Conservation (phyloP, 140 eudicot species). For the Ambrosia hybrid region DNA sequence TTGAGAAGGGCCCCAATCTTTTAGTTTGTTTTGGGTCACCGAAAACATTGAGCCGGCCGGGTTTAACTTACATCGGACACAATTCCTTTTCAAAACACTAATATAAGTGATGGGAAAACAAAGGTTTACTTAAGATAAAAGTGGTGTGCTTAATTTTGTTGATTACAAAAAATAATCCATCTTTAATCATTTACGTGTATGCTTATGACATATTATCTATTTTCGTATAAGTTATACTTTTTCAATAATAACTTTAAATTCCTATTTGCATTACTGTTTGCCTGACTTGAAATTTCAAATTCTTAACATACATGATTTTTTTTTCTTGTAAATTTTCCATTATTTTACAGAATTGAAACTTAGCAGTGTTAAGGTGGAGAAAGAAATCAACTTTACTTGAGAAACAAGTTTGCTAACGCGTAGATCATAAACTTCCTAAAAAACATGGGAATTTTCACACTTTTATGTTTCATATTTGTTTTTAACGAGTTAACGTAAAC, state of each 20-base stretch:
- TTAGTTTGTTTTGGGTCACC: no score
- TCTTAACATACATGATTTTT: background rate
- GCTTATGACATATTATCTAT: conserved; percentile 9
- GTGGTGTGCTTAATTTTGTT: no score
- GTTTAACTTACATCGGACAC: no score
- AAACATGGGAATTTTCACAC: background rate
- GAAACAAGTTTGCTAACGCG: background rate
- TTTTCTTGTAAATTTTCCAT: background rate
- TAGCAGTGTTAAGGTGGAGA: background rate
- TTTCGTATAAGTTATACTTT: background rate
- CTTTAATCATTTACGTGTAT: background rate
- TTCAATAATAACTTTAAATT: conserved; percentile 2
- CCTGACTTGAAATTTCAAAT: conserved; percentile 5
- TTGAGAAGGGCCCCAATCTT: no score
- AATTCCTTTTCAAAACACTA: no score
- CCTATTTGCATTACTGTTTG: conserved; percentile 18
- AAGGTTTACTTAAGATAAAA: no score
- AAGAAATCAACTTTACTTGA: background rate
- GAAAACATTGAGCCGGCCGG: no score
- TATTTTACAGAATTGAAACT: background rate
- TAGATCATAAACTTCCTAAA: background rate
- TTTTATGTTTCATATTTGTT: no score
- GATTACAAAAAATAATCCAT: no score
- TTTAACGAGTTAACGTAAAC: no score
- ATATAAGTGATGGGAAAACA: no score